Base-by-base conservation (phyloP, 2,329 filamentous ascomycete genomes). In the Diaporthe citri region DNA sequence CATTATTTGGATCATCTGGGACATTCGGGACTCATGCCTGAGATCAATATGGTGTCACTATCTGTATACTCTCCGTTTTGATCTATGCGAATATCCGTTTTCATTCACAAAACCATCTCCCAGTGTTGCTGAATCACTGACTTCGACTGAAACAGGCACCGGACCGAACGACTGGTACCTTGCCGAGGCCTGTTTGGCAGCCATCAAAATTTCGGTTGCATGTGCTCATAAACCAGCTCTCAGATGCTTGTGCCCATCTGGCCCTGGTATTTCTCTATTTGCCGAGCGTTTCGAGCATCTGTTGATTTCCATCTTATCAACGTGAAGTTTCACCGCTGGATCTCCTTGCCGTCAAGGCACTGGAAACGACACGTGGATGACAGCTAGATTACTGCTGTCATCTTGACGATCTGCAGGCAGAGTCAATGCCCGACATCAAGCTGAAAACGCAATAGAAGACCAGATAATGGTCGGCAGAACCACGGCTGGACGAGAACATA, bases 391-490 rank as follows among this genome's bases (percentile, higher is more conserved):
- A 7, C 20, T 52, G 64, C 46, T 52, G 64, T 67, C 64, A 67
- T 52, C 34, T 31, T 28, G 31, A 12, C n/a, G 34, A 39, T 39
- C 31, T 67, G 64, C 22, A 52, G 41, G 31, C 12, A 7, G 31
- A 28, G 28, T 51, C 28, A 36, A 67, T 51, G 62, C 43, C 25
- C 64, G 15, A 52, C 31, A 67, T 52, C 64, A 13, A 52, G 46
- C 31, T 67, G 64, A 52, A 67, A 52, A 67, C 31, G 36, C 48
- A 8, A 52, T 52, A 41, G 34, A 15, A 67, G 31, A 39, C 64
- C 46, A 67, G 31, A 52, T 67, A 67, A 67, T 67, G 7, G 46
- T 25, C 46, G 64, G 46, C 22, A 67, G 46, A 39, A 39, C 46
- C 31, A 52, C 22, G 64, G 64, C 46, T 52, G 46, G 34, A 13